phyloP scores from a whole-genome alignment of 306 rosid genomes.

The Malus sieversii region DNA sequence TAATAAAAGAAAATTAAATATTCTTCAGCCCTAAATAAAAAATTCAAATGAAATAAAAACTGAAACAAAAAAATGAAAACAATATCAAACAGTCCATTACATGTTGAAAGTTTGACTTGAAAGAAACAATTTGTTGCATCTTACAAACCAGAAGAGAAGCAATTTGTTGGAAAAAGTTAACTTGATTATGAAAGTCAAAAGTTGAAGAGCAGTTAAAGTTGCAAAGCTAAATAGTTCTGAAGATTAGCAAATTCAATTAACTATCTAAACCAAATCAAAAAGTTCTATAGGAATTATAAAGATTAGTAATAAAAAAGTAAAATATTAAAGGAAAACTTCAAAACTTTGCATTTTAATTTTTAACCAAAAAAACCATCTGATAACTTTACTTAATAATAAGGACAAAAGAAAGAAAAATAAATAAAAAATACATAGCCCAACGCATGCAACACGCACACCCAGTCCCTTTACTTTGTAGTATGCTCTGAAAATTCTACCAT shows the following conservation, averaged over 20 bases:
- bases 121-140: background rate
- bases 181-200: background rate
- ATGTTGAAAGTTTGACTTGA: background rate
- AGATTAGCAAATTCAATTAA: background rate
- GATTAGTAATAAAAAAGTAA: background rate
- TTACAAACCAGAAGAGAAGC: background rate
- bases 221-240: background rate
- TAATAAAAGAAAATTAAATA: too few species aligned
- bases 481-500: too few species aligned
- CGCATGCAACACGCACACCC: too few species aligned
- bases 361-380: too few species aligned
- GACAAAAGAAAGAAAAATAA: too few species aligned
- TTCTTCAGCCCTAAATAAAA: background rate
- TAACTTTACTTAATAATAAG: too few species aligned
- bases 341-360: too few species aligned
- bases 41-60: background rate
- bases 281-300: background rate
- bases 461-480: too few species aligned
- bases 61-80: too few species aligned
- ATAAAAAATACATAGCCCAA: too few species aligned
- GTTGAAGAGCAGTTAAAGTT: background rate
- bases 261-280: background rate
- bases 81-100: background rate
- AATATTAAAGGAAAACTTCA: background rate
- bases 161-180: background rate